Percentiles rank a stretch among this genome's conserved stretches.
phyloP scores from a whole-genome alignment of 768 basidiomycete species.

The Boletus rubescentipes region DNA sequence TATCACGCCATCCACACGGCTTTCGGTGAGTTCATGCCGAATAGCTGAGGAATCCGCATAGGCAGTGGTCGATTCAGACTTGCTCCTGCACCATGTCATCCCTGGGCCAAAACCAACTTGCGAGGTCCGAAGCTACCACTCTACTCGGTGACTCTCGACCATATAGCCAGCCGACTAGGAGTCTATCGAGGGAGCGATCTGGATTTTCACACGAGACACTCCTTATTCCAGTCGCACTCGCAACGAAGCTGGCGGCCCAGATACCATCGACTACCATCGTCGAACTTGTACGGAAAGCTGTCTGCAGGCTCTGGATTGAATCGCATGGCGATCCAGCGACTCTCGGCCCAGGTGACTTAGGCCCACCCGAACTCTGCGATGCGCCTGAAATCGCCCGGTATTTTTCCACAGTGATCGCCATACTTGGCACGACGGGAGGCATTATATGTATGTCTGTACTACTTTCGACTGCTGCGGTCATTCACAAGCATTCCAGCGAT shows the following conservation, averaged over 20 bases:
- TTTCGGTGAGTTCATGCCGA: neutral
- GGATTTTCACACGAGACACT: constrained; percentile 16
- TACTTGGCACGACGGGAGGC: constrained; percentile 14
- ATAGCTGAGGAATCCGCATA: neutral
- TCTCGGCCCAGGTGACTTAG: constrained; percentile 9
- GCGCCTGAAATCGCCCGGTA: constrained; percentile 18
- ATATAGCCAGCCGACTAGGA: neutral
- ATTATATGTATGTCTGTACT: constrained; percentile 20
- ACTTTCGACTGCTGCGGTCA: neutral
- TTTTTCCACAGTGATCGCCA: constrained; percentile 20
- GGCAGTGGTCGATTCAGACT: neutral
- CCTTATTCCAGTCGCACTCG: constrained; percentile 28
- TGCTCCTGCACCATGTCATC: constrained; percentile 4
- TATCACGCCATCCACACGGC: too few species aligned
- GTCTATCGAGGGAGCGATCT: neutral
- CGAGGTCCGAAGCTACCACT: constrained; percentile 1
- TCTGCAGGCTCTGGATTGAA: constrained; percentile 26
- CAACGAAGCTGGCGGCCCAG: constrained; percentile 17
- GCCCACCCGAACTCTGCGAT: constrained; percentile 17
- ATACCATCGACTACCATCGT: constrained; percentile 29
- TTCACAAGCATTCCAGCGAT: constrained; percentile 16
- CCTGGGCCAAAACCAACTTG: neutral
- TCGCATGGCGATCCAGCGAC: constrained; percentile 5
- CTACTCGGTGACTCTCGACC: constrained; percentile 5
- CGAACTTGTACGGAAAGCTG: constrained; percentile 22